Base-by-base conservation (phyloP, 2,329 filamentous ascomycete species). In the Ceratocystis cacaofunesta region DNA sequence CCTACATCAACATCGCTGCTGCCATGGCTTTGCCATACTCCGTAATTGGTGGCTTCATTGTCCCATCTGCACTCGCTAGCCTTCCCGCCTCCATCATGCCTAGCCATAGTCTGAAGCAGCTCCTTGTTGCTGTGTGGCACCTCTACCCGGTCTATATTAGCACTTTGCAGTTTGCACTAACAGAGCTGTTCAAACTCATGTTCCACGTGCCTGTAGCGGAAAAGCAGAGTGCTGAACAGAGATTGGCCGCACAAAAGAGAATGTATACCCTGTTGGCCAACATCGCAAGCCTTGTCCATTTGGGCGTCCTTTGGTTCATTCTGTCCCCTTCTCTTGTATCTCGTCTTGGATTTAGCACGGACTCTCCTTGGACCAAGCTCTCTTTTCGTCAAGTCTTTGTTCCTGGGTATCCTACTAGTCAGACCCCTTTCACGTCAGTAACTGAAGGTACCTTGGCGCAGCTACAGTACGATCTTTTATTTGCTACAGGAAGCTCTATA, bases 401-500 rank as follows among this genome's bases (percentile, higher is more conserved):
- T 3, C 68, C 68, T 3, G 63, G 60, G 41, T 69, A 66, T 2
- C 62, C 65, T 5, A 57, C 65, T 19, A 46, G 63, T 17, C 57
- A 66, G n/a, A 10, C 55, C 22, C n/a, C 63, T 19, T n/a, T 66
- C 6, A 32, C 41, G 2, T 68, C 65, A 2, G 1, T 70, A 12
- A 65, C 69, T 6, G 64, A 66, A 19, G 70, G 69, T 0, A 32
- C 32, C 0, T 22, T 69, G 55, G 60, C 66, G 2, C 25, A 70
- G 6, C 60, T 71, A 48, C 69, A 71, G 61, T 72, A 70, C 62
- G 70, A 72, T 17, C 28, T 71, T 55, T 70, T 69, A 65, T 70
- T 69, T 60, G 68, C 68, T 0, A 61, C 63, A 3, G 46, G 46
- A 8, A 68, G 66, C 15, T 60, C 66, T 8, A 15, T 67, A 17